Evolutionary conservation across 140 eudicot species (phyloP), one percentile per base, ranked within the genome.

Genomic region (Eryngium alpinum): DNA sequence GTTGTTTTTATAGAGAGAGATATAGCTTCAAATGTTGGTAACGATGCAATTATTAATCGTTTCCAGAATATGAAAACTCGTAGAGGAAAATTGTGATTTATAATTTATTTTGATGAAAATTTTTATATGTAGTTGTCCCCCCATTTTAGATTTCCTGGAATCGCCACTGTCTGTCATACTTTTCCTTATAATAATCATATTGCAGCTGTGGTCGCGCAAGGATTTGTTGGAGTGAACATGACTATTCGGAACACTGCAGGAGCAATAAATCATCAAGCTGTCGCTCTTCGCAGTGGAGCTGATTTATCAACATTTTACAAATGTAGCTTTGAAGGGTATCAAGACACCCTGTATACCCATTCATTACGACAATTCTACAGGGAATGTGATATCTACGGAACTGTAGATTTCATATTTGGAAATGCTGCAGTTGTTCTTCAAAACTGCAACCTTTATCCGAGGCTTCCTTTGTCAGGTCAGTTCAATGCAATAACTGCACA

Each of bases 161-260:
- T n/a, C n/a, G n/a, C n/a, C n/a, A n/a, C n/a, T n/a, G n/a, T n/a
- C n/a, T n/a, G n/a, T n/a, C n/a, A n/a, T n/a, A n/a, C n/a, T n/a
- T n/a, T n/a, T n/a, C n/a, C n/a, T n/a, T n/a, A n/a, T n/a, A 38
- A 29, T 29, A 29, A 67, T 67, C 46, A 5, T 67, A 29, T 69
- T 69, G 6, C 74, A 69, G 74, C 9, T 7, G 44, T 69, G 25
- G 46, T 31, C 6, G 74, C 43, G 3, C 74, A 69, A 69, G 74
- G 74, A 69, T 69, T 69, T 21, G 74, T 69, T 31, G 74, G 74
- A 28, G 74, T 69, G 74, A 32, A 69, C 46, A 69, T 69, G 74
- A 69, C 75, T 70, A 70, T 70, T 70, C 75, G 75, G 25, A 70
- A 70, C 75, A 32, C 75, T 29, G 75, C 75, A 70, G 75, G 75